Evolutionary conservation across 1,139 yeast species (phyloP).

Genomic region (Nematodospora anomalae): DNA sequence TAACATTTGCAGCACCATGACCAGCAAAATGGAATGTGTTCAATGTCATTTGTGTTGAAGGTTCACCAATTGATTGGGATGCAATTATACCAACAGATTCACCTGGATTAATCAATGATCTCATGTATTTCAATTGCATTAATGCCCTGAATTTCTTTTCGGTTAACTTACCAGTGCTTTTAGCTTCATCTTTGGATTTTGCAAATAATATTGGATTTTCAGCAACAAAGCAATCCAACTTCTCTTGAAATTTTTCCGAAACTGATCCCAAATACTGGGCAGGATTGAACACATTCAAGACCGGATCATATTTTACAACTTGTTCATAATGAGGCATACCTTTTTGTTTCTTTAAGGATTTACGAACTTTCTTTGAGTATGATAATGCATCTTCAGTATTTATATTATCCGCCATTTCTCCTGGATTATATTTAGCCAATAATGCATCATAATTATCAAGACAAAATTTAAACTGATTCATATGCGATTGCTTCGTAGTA

Average conservation of each 20-base stretch:
- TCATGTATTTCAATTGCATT: constrained; percentile 98
- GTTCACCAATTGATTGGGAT: constrained; percentile 98
- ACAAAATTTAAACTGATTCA: constrained; percentile 93
- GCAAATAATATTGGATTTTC: constrained; percentile 56
- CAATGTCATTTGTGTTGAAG: constrained; percentile 98
- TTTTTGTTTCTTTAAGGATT: constrained; percentile 66
- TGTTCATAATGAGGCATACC: constrained; percentile 65
- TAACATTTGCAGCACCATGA: constrained; percentile 99
- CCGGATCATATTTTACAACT: constrained; percentile 79
- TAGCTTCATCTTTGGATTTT: constrained; percentile 45
- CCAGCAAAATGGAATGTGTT: constrained; percentile 99
- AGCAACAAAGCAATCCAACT: constrained; percentile 69
- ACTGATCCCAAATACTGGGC: constrained; percentile 90
- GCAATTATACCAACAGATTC: constrained; percentile 99
- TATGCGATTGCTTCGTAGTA: constrained; percentile 90
- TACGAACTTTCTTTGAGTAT: constrained; percentile 80
- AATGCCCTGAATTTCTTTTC: constrained; percentile 92
- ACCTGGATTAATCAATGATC: constrained; percentile 92
- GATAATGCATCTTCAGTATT: constrained; percentile 80
- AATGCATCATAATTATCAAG: constrained; percentile 86
- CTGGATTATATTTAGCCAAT: constrained; percentile 84
- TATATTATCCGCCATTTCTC: constrained; percentile 66
- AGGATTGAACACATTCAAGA: constrained; percentile 81
- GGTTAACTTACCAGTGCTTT: constrained; percentile 52
- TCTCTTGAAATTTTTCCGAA: constrained; percentile 83